Evolutionary conservation across 1,284 basidiomycete genomes (phyloP).

Genomic region (Puccinia novopanici): DNA sequence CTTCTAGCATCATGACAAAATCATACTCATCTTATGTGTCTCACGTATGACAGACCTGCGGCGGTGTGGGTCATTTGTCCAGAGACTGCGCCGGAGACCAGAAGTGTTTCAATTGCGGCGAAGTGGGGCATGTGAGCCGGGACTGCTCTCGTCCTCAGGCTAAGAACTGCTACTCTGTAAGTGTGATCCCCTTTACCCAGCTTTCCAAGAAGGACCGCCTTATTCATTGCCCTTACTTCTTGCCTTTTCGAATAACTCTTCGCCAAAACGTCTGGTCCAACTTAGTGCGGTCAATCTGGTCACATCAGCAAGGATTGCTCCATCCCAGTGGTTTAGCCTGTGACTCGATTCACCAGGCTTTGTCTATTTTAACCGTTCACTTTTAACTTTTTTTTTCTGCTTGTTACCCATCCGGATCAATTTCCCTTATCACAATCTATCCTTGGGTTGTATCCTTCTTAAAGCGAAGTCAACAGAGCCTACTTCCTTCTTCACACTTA

Average conservation of each 20-base stretch:
- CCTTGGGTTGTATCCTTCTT: neutral
- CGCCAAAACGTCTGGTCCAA: too few relatives aligned
- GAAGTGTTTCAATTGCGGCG: constrained; percentile 88
- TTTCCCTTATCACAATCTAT: neutral
- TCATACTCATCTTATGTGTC: constrained; percentile 6
- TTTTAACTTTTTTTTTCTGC: neutral
- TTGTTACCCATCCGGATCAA: neutral
- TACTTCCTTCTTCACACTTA: too few relatives aligned
- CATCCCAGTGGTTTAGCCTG: constrained; percentile 8
- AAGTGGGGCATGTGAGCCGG: constrained; percentile 62
- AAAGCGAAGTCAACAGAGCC: neutral
- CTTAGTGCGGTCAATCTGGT: constrained; percentile 37
- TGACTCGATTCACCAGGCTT: neutral
- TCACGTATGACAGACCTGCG: constrained; percentile 67
- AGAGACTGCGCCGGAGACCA: constrained; percentile 69
- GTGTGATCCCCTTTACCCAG: neutral
- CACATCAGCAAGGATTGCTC: constrained; percentile 48
- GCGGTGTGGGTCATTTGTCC: constrained; percentile 81
- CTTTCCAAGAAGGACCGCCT: too few relatives aligned
- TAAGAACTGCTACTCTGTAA: constrained; percentile 41
- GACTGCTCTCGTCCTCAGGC: constrained; percentile 46
- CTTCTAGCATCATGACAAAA: neutral
- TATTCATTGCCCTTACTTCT: too few relatives aligned
- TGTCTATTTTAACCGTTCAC: neutral
- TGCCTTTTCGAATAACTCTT: too few relatives aligned